Conservation (phyloP, 2,329 filamentous ascomycete species). For the Trichoderma harzianum region DNA sequence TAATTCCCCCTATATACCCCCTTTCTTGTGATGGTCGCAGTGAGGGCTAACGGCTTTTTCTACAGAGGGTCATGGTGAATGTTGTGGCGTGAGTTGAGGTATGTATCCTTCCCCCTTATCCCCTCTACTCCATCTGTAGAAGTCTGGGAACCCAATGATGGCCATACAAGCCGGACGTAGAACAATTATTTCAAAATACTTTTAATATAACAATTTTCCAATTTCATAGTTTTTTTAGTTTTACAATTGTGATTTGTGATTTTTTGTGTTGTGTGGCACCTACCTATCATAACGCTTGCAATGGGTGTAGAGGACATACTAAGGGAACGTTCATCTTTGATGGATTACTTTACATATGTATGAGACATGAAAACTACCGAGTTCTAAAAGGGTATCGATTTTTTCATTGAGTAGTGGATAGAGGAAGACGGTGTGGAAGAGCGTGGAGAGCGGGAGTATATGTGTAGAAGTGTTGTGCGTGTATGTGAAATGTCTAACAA, state of each 20-base stretch:
- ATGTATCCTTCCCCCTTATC: conserved; percentile 22
- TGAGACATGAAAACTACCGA: conserved; percentile 13
- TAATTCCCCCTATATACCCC: background rate
- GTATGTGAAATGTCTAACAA: conserved; percentile 12
- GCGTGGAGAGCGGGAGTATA: background rate
- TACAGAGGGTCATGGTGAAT: conserved; percentile 21
- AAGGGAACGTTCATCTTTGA: background rate
- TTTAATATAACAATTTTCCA: background rate
- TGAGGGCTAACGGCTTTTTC: conserved; percentile 26
- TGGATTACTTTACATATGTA: conserved; percentile 8
- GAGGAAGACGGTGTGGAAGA: background rate
- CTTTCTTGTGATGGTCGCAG: conserved; percentile 23
- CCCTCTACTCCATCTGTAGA: background rate
- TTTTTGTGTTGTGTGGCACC: background rate
- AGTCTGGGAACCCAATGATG: background rate
- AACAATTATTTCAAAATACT: background rate
- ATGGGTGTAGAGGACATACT: background rate
- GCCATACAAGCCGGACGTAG: background rate
- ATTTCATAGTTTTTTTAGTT: background rate
- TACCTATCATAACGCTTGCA: no score
- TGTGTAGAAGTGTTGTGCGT: background rate
- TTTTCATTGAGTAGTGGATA: conserved; percentile 24
- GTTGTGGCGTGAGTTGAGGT: conserved; percentile 24
- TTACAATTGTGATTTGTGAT: background rate
- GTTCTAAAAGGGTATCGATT: conserved; percentile 29